Evolutionary conservation across 352 stramenopile species (phyloP), one percentile per base, ranked within the genome.

Genomic region (Vaucheria bursata): DNA sequence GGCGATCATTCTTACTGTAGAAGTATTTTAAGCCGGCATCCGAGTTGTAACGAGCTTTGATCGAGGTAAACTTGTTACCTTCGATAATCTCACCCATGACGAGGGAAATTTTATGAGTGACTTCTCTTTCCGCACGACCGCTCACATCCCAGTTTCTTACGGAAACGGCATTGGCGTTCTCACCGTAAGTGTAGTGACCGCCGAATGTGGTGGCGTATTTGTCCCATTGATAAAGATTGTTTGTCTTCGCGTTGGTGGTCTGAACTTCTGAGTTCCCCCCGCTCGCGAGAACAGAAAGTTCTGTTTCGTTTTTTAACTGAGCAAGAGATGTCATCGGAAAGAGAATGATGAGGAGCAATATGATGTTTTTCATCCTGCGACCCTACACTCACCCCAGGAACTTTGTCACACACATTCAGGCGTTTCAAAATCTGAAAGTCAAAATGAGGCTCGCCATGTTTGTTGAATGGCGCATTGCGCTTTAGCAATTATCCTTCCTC

Each of bases 171-270:
- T 59, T 59, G 45, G 18, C 25, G 12, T 18, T 25, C 25, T 59
- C 45, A 59, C 45, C 45, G 45, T 59, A 59, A 59, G 45, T 59
- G 25, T 59, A 59, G 45, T 59, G 45, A 59, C 45, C 45, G 45
- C 45, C 45, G 45, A 59, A 59, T 18, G 25, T 18, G 25, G 25
- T 59, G 25, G 45, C 18, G 45, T 59, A 18, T 25, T 59, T 59
- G 25, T 18, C 45, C 12, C 18, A 59, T 18, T 59, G 12, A 25
- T 59, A 59, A 18, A 18, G 18, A 59, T 59, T 59, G 18, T 59
- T 59, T 18, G 45, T 59, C 25, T 18, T 59, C 12, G 12, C 45
- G 45, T 59, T 59, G 45, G 18, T 18, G 45, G 45, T 25, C 45
- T 59, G 45, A 59, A 59, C 12, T 59, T 59, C 45, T 59, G 45